Conservation (phyloP, 192 early-diverging fungal genomes). For the Coemansia sp. region DNA sequence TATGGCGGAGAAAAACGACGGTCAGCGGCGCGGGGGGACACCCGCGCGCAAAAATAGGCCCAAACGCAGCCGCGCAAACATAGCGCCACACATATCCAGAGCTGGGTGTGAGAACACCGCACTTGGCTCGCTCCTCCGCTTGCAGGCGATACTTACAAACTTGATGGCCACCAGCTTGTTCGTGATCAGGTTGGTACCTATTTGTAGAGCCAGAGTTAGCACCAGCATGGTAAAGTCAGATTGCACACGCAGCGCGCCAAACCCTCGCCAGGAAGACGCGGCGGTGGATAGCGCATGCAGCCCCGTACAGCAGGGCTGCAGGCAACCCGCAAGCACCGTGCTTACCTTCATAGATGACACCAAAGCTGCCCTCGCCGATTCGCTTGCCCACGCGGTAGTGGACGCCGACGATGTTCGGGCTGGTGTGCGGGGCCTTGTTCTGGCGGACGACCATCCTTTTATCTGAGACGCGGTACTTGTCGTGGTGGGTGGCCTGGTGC, state of each 20-base stretch:
- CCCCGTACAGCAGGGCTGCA: background rate
- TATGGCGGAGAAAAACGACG: background rate
- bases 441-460: conserved; percentile 40
- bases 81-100: conserved; percentile 6
- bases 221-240: background rate
- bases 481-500: conserved; percentile 42
- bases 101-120: background rate
- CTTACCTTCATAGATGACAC: conserved; percentile 97
- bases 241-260: background rate
- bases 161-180: conserved; percentile 95
- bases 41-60: conserved; percentile 5
- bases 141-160: conserved; percentile 57
- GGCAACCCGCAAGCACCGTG: background rate
- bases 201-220: background rate
- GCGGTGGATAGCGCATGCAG: background rate
- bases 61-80: background rate
- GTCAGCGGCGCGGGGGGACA: background rate
- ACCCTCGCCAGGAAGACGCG: background rate
- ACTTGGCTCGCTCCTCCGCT: too few relatives aligned
- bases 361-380: conserved; percentile 98
- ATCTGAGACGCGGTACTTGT: conserved; percentile 46
- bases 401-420: conserved; percentile 87
- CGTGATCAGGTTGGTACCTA: conserved; percentile 72
- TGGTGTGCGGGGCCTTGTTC: conserved; percentile 39
- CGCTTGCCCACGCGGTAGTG: conserved; percentile 94